phyloP scores from a whole-genome alignment of 768 basidiomycete genomes.

The Leccinum ochraceum region DNA sequence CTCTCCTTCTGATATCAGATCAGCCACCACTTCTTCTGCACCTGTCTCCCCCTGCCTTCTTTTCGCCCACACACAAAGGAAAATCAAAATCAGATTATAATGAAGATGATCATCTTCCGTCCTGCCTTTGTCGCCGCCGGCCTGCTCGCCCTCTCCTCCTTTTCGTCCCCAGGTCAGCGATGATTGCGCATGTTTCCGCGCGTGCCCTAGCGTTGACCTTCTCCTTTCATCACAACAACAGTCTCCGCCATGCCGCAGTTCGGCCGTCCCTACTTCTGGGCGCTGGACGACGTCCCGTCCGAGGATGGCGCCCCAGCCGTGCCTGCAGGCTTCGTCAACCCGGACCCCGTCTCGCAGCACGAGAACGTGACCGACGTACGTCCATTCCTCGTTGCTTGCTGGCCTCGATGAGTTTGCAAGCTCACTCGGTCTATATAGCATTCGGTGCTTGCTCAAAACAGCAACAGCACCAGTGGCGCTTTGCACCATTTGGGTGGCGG shows the following conservation, averaged over 20 bases:
- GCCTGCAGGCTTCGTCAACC: not conserved
- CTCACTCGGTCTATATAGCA: not conserved
- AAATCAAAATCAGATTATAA: constrained; percentile 1
- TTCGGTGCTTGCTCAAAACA: constrained; percentile 1
- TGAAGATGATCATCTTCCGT: constrained; percentile 27
- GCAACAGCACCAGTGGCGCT: constrained; percentile 16
- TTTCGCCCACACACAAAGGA: not conserved
- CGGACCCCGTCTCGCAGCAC: not conserved
- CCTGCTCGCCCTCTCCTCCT: constrained; percentile 9
- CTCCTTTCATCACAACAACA: not conserved
- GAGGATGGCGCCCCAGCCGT: not conserved
- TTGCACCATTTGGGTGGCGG: constrained; percentile 8
- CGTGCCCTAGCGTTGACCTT: not conserved
- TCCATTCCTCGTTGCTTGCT: not conserved
- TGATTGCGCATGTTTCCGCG: not conserved
- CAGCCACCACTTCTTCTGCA: not conserved
- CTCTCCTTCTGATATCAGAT: constrained; percentile 11
- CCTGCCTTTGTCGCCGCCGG: constrained; percentile 16
- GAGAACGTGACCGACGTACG: not conserved
- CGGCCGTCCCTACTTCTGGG: constrained; percentile 16
- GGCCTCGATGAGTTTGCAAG: not conserved
- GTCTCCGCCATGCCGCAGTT: constrained; percentile 25
- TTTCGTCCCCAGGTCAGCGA: constrained; percentile 17
- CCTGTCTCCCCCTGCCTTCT: not conserved
- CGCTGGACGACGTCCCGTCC: constrained; percentile 9